A percentile compares a stretch with the other conserved stretches of the same genome.
Conservation (phyloP, 495 filamentous ascomycete genomes). For the Bombardia bombarda region DNA sequence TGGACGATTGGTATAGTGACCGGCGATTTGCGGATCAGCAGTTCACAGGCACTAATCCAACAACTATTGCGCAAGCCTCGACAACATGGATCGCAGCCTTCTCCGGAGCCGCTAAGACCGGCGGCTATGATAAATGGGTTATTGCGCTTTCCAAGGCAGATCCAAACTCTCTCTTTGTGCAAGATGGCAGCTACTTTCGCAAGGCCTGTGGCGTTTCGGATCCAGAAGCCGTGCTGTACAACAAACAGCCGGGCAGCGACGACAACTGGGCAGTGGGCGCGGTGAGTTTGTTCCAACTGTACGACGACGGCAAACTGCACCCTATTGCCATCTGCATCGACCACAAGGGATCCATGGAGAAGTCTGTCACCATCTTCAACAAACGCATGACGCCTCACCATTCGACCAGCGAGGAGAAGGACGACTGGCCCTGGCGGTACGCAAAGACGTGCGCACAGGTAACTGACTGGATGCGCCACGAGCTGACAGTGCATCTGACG, state of each 20-base stretch:
- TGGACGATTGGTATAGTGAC: slow-evolving; percentile 42
- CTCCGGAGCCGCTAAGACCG: slow-evolving; percentile 21
- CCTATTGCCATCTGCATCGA: slow-evolving; percentile 40
- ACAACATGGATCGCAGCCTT: slow-evolving; percentile 26
- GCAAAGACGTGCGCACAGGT: slow-evolving; percentile 43
- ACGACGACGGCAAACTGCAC: slow-evolving; percentile 35
- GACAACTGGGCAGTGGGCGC: slow-evolving; percentile 31
- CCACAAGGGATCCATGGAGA: slow-evolving; percentile 31
- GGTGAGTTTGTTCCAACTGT: slow-evolving; percentile 38
- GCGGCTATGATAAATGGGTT: slow-evolving; percentile 19
- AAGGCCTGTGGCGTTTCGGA: slow-evolving; percentile 21
- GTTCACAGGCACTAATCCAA: slow-evolving; percentile 43
- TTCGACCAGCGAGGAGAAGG: slow-evolving; percentile 23
- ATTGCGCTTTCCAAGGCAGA: slow-evolving; percentile 18
- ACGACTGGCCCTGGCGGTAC: slow-evolving; percentile 46
- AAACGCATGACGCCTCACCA: slow-evolving; percentile 22
- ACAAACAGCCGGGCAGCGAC: slow-evolving; percentile 12
- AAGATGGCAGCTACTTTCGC: slow-evolving; percentile 42
- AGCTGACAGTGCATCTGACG: slow-evolving; percentile 36
- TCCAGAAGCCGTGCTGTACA: slow-evolving; percentile 9
- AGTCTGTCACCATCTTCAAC: slow-evolving; percentile 42
- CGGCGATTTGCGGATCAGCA: slow-evolving; percentile 42
- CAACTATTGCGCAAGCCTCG: slow-evolving; percentile 32
- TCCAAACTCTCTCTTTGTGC: slow-evolving; percentile 30
- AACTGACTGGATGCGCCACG: slow-evolving; percentile 42